Evolutionary conservation across 495 filamentous ascomycete genomes (phyloP).

Genomic region (Chaetomidium leptoderma): DNA sequence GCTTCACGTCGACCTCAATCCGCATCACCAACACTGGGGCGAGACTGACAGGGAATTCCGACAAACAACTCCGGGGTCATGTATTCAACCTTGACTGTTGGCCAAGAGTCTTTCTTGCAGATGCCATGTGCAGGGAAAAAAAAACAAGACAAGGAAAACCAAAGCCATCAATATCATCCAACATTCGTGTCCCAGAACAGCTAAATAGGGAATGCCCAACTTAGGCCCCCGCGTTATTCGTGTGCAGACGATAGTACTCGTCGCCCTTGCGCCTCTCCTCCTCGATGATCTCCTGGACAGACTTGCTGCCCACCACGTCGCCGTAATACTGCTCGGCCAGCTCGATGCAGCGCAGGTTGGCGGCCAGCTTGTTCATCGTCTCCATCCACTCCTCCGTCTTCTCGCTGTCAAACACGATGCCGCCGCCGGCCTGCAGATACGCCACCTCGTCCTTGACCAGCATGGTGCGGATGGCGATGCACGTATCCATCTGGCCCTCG

Average conservation of each 20-base stretch:
- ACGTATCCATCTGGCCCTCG: slow-evolving; percentile 95
- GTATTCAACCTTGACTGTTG: no score
- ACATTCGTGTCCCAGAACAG: no score
- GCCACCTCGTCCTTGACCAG: slow-evolving; percentile 84
- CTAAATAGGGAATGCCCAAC: no score
- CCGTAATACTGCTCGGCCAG: slow-evolving; percentile 71
- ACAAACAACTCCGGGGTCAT: no score
- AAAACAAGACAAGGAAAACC: no score
- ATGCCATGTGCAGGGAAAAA: no score
- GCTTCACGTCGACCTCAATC: no score
- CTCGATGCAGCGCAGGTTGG: slow-evolving; percentile 81
- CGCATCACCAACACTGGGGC: no score
- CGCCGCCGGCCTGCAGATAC: slow-evolving; percentile 93
- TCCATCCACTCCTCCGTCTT: slow-evolving; percentile 92
- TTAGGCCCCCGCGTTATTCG: slow-evolving; percentile 24
- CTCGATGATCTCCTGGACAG: slow-evolving; percentile 35
- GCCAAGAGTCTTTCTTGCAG: no score
- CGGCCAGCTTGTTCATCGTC: slow-evolving; percentile 93
- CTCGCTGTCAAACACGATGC: slow-evolving; percentile 95
- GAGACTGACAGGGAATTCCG: no score
- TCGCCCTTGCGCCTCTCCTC: slow-evolving; percentile 36
- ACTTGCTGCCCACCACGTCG: slow-evolving; percentile 26
- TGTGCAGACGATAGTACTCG: slow-evolving; percentile 27
- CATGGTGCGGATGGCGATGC: slow-evolving; percentile 97
- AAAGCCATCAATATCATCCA: not conserved